These are phyloP conservation scores for Tolypocladium guangdongense DNA, from an alignment of 2,329 filamentous ascomycete species.

Conservation along the genomic window DNA sequence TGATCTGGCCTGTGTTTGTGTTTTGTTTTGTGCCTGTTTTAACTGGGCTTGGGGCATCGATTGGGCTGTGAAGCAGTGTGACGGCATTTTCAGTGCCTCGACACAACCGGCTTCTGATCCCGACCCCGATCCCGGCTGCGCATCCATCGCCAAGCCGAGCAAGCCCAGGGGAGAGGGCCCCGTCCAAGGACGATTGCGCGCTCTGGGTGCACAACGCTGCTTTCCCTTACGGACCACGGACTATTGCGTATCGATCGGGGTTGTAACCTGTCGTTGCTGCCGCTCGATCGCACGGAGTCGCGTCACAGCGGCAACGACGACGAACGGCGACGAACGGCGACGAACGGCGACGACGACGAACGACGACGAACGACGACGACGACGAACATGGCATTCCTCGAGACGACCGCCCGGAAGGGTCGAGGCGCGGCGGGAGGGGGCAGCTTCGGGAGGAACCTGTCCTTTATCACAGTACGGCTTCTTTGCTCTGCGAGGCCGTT, in stretches of 20 bases:
- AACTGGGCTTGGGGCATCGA: too few relatives aligned
- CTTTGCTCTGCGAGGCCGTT: neutral
- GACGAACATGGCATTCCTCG: conserved; percentile 10
- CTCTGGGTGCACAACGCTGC: neutral
- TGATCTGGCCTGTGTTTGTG: neutral
- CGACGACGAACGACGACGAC: too few relatives aligned
- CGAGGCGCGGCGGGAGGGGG: conserved; percentile 3
- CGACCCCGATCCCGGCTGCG: neutral
- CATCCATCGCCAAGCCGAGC: neutral
- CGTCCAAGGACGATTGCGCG: neutral
- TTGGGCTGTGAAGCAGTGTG: neutral
- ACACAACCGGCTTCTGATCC: neutral
- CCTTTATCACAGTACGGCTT: conserved; percentile 12
- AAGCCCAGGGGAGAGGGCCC: neutral
- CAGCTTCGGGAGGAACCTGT: conserved; percentile 10
- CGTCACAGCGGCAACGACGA: neutral
- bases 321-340: neutral
- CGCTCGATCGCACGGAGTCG: neutral
- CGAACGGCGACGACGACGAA: neutral
- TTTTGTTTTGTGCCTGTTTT: neutral
- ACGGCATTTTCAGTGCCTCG: neutral
- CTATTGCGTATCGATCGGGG: neutral
- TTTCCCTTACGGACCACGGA: neutral
- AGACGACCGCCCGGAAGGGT: conserved; percentile 5
- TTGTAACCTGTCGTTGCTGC: neutral